These are phyloP conservation scores for Sphaceloma murrayae DNA, from an alignment of 2,329 filamentous ascomycete genomes.

Conservation along the genomic window DNA sequence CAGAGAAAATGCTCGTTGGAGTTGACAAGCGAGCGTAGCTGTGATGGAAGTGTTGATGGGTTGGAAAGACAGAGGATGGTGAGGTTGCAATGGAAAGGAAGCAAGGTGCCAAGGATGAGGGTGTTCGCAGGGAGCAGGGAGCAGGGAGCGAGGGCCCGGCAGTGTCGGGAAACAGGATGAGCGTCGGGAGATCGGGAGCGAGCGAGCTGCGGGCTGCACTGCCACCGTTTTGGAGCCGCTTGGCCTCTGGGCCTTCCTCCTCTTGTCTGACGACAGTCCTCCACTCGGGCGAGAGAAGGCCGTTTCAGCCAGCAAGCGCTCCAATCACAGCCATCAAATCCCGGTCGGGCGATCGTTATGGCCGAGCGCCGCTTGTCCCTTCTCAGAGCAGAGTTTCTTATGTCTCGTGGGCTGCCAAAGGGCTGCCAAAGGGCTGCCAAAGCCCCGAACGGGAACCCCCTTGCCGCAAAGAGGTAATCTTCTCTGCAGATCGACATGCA, in stretches of 20 bases:
- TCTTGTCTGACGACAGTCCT: neutral
- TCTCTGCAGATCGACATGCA: neutral
- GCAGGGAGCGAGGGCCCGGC: neutral
- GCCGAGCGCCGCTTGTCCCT: neutral
- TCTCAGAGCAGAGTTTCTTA: neutral
- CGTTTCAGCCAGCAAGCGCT: too few species aligned
- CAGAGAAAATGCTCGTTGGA: too few species aligned
- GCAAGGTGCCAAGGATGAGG: slow-evolving; percentile 1
- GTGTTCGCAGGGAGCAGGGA: neutral
- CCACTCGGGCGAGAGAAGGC: too few species aligned
- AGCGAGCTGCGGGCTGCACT: too few species aligned
- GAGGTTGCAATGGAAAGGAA: neutral
- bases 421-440: neutral
- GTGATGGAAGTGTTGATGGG: neutral
- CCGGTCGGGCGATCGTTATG: neutral
- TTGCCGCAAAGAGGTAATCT: neutral
- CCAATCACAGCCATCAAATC: neutral
- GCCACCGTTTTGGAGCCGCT: neutral
- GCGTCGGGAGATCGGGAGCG: too few species aligned
- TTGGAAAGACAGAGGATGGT: neutral
- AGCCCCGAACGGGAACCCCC: slow-evolving; percentile 1
- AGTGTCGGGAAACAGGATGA: neutral
- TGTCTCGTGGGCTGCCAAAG: neutral
- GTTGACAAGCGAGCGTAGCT: slow-evolving; percentile 14
- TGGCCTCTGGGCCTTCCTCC: neutral